Base-by-base conservation (phyloP, 2,329 filamentous ascomycete genomes). In the Ceratocystis colombiana region DNA sequence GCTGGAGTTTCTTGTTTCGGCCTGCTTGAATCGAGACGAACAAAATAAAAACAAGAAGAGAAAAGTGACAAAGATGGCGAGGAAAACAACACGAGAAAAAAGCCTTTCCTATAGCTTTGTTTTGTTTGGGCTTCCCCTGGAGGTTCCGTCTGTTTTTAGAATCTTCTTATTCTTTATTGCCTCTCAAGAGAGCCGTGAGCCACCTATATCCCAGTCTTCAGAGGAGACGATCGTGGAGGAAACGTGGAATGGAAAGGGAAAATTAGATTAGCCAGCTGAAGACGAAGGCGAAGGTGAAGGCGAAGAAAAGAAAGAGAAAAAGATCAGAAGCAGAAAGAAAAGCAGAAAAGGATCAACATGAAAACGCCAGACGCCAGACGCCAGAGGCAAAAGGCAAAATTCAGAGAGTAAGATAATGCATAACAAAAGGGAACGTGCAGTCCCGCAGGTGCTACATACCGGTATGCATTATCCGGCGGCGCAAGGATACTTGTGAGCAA, bases 391-490 rank as follows among this genome's bases (percentile, higher is more conserved):
- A 53, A 53, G 8, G 48, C 48, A 53, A 25, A 53, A 15, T 25
- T 25, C 22, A 55, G 22, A 55, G 53, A 33, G 22, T 17, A 57
- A 30, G 53, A 57, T 4, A 57, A 28, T 7, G 30, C 8, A 30
- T 17, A 30, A 57, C 6, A 57, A 57, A 57, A 57, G 53, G 53
- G 53, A 57, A 30, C 53, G 28, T 57, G 53, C 53, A 57, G 53
- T 20, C 17, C 8, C 46, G 37, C 46, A 50, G 22, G 46, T 50
- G 22, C 46, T 22, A 50, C 37, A 41, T 41, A 41, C 46, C 46
- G 22, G 46, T 10, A 25, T 22, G 46, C 22, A 50, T 50, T 22
- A 25, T 8, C 46, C 46, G 46, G 46, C 46, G 46, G 46, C 46
- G 46, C 46, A 50, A 50, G 22, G 46, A 20, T 50, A 50, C 46